phyloP scores from a whole-genome alignment of 768 basidiomycete species.

The Calocera cornea region DNA sequence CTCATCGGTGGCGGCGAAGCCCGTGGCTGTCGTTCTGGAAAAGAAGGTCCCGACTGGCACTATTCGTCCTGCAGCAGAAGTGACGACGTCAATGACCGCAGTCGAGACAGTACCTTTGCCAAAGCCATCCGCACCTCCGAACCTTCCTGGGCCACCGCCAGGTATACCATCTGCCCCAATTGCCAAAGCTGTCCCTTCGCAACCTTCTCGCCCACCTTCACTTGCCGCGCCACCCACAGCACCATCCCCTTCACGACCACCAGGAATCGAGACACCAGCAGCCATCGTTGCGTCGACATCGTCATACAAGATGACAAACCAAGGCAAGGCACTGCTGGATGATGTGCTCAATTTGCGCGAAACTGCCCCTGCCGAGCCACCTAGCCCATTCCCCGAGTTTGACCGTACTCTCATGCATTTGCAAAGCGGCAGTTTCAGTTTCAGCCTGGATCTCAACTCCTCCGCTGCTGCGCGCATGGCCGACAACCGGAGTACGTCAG shows the following conservation, averaged over 20 bases:
- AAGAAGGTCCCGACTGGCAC: slow-evolving; percentile 29
- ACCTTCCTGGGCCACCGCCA: slow-evolving; percentile 24
- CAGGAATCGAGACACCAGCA: neutral
- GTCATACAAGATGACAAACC: slow-evolving; percentile 75
- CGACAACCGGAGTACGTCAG: slow-evolving; percentile 9
- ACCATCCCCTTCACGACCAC: neutral
- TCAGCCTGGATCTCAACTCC: slow-evolving; percentile 71
- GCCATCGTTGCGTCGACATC: slow-evolving; percentile 15
- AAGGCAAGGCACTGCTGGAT: slow-evolving; percentile 70
- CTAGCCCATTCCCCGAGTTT: slow-evolving; percentile 72
- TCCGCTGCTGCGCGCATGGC: neutral
- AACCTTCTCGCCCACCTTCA: slow-evolving; percentile 2
- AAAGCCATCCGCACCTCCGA: slow-evolving; percentile 26
- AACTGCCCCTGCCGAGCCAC: slow-evolving; percentile 27
- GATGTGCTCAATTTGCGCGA: slow-evolving; percentile 70
- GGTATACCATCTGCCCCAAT: slow-evolving; percentile 25
- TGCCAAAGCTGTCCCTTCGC: slow-evolving; percentile 32
- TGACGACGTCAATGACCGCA: slow-evolving; percentile 24
- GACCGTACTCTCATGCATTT: slow-evolving; percentile 69
- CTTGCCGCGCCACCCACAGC: slow-evolving; percentile 1
- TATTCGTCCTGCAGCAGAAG: neutral
- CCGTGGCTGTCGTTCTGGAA: slow-evolving; percentile 40
- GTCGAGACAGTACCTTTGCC: slow-evolving; percentile 18
- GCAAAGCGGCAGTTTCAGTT: slow-evolving; percentile 62
- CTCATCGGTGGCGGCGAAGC: slow-evolving; percentile 31